Percentiles rank a stretch among this genome's conserved stretches.
Evolutionary conservation across 352 stramenopile species (phyloP).

Genomic region (Phytophthora multivora): DNA sequence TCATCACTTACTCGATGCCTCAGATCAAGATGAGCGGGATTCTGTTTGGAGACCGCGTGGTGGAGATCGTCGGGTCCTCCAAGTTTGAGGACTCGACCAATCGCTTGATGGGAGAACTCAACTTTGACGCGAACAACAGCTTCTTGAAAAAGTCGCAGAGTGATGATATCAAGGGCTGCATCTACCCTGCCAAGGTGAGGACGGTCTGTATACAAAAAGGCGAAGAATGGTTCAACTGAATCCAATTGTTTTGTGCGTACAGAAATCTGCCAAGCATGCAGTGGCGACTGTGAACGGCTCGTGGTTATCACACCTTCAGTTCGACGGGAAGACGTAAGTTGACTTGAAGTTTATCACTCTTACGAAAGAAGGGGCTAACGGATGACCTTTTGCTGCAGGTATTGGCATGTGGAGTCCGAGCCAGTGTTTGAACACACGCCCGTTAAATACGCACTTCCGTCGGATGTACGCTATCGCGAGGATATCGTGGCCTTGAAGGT

Average conservation of each 20-base stretch:
- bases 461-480: constrained; percentile 67
- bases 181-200: constrained; percentile 51
- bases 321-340: constrained; percentile 64
- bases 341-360: too few species aligned
- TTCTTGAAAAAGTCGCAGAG: constrained; percentile 70
- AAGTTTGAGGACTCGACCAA: constrained; percentile 57
- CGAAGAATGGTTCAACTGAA: neutral
- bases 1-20: constrained; percentile 68
- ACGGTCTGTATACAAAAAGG: neutral
- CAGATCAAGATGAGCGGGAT: constrained; percentile 85
- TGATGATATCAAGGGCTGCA: constrained; percentile 78
- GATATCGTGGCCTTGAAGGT: constrained; percentile 69
- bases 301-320: constrained; percentile 75
- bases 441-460: constrained; percentile 48
- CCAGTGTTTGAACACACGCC: constrained; percentile 61
- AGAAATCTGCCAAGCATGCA: constrained; percentile 55
- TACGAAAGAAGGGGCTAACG: too few species aligned
- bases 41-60: constrained; percentile 70
- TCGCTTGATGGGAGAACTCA: constrained; percentile 53
- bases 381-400: constrained; percentile 28
- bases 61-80: constrained; percentile 62
- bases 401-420: constrained; percentile 77
- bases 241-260: neutral
- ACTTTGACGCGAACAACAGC: constrained; percentile 66
- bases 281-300: constrained; percentile 58